A percentile compares a stretch with the other conserved stretches of the same genome.
Evolutionary conservation across 192 early-diverging fungal genomes (phyloP).

Genomic region (Podila epicladia): DNA sequence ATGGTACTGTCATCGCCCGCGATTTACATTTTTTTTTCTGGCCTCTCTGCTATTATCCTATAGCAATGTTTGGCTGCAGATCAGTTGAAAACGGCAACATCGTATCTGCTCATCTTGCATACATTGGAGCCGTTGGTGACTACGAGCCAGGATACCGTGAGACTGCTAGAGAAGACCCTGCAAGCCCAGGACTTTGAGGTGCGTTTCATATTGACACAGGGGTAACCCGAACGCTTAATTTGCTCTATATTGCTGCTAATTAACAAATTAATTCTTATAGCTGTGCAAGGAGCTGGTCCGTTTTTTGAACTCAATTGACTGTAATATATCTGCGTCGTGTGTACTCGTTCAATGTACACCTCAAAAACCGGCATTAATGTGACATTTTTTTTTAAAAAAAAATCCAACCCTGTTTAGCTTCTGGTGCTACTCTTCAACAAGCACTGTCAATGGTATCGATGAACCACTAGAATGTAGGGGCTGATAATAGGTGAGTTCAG

Average conservation of each 20-base stretch:
- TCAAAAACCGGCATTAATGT: neutral
- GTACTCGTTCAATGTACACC: neutral
- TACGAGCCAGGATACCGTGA: slow-evolving; percentile 64
- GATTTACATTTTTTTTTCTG: neutral
- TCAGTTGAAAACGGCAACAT: slow-evolving; percentile 85
- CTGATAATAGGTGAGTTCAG: neutral
- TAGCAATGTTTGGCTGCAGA: slow-evolving; percentile 77
- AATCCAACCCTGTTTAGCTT: slow-evolving; percentile 30
- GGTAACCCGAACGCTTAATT: neutral
- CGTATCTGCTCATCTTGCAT: slow-evolving; percentile 92
- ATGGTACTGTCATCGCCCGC: neutral
- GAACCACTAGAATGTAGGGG: neutral
- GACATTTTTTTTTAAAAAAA: slow-evolving; percentile 2
- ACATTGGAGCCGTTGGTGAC: slow-evolving; percentile 78
- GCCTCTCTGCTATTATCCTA: neutral
- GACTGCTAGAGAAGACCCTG: slow-evolving; percentile 77
- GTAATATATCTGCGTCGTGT: slow-evolving; percentile 49
- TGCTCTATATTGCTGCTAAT: slow-evolving; percentile 12
- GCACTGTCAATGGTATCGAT: slow-evolving; percentile 49
- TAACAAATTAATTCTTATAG: slow-evolving; percentile 29
- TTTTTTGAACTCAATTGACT: slow-evolving; percentile 82
- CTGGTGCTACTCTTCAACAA: slow-evolving; percentile 57
- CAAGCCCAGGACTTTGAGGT: slow-evolving; percentile 84
- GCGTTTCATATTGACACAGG: neutral
- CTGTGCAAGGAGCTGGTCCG: slow-evolving; percentile 81